Base-by-base conservation (phyloP, 1,284 basidiomycete genomes). In the Puccinia coronata region DNA sequence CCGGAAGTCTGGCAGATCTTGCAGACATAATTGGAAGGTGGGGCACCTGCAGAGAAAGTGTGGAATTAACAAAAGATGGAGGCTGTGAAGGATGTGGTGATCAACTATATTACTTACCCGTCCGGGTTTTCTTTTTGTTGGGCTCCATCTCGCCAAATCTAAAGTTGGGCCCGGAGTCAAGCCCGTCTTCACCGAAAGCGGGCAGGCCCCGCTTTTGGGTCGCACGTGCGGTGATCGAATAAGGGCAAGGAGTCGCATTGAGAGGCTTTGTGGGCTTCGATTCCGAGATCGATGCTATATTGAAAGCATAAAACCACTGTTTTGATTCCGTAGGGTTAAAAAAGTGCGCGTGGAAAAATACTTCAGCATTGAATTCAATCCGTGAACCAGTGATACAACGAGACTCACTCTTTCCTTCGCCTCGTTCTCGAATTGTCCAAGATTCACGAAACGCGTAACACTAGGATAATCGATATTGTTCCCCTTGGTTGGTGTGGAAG, bases 11-110 rank as follows among this genome's bases (percentile, higher is more conserved):
- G 89, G 84, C 94, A 96, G 34, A 94, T 90, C 85, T 89, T 92
- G 88, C 94, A 96, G n/a, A 94, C 86, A 84, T 96, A 96, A 51
- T 90, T 90, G 83, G 93, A 92, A 36, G 92, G 91, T 11, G 80
- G 80, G n/a, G 28, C 63, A 23, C 57, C 59, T 65, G 36, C 1
- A 53, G 47, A 23, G 39, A 23, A 70, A 2, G 39, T 51, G 67
- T 47, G 20, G 49, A 51, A 43, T 53, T 20, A 39, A 28, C 36
- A 41, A 23, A 41, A 23, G 34, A 20, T 43, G n/a, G 23, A 31
- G 8, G 41, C n/a, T n/a, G 25, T 28, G 36, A 77, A 28, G 43
- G 14, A 18, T 34, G 20, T 23, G 36, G 34, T 39, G 25, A 25
- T 43, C 6, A 25, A 31, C n/a, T 12, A 74, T 65, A 9, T 20